Evolutionary conservation across 371 early-diverging fungal genomes (phyloP).

Genomic region (Apophysomyces variabilis): DNA sequence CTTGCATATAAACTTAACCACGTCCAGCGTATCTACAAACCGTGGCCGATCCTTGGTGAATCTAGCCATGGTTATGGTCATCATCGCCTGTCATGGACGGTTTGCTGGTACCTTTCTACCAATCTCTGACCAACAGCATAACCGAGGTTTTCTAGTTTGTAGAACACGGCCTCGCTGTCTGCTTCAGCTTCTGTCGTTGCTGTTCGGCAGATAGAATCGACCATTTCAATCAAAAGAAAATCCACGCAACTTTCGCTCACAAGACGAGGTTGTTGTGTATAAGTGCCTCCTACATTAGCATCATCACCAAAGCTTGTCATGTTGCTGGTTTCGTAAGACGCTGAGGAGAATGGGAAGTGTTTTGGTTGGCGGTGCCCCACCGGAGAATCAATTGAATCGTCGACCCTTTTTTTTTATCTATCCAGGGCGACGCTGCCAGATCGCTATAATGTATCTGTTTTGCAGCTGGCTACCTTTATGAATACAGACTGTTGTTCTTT

Average conservation of each 20-base stretch:
- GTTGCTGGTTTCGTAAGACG: background rate
- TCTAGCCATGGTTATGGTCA: slow-evolving; percentile 37
- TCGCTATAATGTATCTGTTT: no score
- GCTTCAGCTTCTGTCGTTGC: slow-evolving; percentile 65
- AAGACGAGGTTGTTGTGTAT: slow-evolving; percentile 33
- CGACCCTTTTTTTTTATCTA: no score
- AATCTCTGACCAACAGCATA: slow-evolving; percentile 88
- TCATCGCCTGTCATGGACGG: background rate
- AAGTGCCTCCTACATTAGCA: slow-evolving; percentile 13
- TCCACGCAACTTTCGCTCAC: slow-evolving; percentile 75
- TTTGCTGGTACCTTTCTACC: slow-evolving; percentile 74
- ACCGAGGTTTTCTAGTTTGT: slow-evolving; percentile 88
- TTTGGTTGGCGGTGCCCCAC: no score
- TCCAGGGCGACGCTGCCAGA: no score
- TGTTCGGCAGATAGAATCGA: slow-evolving; percentile 68
- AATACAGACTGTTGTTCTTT: no score
- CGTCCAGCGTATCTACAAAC: slow-evolving; percentile 89
- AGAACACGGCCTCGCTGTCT: slow-evolving; percentile 80
- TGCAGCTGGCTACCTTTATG: no score
- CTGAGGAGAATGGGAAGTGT: background rate
- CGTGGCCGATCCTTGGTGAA: slow-evolving; percentile 82
- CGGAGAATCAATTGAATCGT: no score
- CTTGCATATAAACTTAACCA: slow-evolving; percentile 97
- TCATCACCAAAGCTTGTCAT: slow-evolving; percentile 23
- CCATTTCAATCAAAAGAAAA: slow-evolving; percentile 81